Evolutionary conservation across 2,329 filamentous ascomycete genomes (phyloP).

Genomic region (Juglanconis sp.): DNA sequence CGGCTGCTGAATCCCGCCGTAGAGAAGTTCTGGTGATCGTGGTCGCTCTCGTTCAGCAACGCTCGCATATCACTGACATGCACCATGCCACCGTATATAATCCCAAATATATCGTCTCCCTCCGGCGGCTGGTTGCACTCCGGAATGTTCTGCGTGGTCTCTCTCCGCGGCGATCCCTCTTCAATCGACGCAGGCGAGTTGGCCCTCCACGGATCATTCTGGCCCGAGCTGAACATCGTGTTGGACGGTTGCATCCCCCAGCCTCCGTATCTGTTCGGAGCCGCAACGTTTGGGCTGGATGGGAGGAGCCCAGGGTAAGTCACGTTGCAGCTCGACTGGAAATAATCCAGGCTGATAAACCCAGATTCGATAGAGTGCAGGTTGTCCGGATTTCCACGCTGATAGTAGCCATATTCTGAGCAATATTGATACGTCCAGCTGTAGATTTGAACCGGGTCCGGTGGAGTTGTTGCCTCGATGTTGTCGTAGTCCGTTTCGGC

Average conservation of each 20-base stretch:
- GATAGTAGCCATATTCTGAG: conserved; percentile 7
- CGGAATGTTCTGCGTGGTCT: conserved; percentile 11
- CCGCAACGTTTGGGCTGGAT: conserved; percentile 3
- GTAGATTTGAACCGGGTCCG: background rate
- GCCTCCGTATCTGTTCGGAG: conserved; percentile 18
- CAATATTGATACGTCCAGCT: conserved; percentile 11
- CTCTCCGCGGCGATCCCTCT: conserved; percentile 4
- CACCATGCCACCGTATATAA: conserved; percentile 15
- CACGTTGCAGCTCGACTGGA: background rate
- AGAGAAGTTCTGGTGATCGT: conserved; percentile 9
- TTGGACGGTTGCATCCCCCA: conserved; percentile 27
- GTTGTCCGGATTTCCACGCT: conserved; percentile 8
- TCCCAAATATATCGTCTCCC: conserved; percentile 9
- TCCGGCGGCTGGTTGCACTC: conserved; percentile 7
- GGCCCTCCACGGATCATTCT: conserved; percentile 28
- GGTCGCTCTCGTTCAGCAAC: conserved; percentile 1
- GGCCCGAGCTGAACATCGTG: conserved; percentile 27
- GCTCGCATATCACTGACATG: conserved; percentile 14
- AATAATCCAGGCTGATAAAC: background rate
- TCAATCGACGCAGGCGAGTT: conserved; percentile 12
- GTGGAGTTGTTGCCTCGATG: background rate
- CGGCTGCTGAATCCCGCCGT: conserved; percentile 2
- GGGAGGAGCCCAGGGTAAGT: conserved; percentile 3
- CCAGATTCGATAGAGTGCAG: background rate
- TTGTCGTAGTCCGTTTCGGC: conserved; percentile 1